A percentile compares a stretch with the other conserved stretches of the same genome.
These are phyloP conservation scores for Capronia epimyces DNA, from an alignment of 2,329 filamentous ascomycete species.

Conservation along the genomic window DNA sequence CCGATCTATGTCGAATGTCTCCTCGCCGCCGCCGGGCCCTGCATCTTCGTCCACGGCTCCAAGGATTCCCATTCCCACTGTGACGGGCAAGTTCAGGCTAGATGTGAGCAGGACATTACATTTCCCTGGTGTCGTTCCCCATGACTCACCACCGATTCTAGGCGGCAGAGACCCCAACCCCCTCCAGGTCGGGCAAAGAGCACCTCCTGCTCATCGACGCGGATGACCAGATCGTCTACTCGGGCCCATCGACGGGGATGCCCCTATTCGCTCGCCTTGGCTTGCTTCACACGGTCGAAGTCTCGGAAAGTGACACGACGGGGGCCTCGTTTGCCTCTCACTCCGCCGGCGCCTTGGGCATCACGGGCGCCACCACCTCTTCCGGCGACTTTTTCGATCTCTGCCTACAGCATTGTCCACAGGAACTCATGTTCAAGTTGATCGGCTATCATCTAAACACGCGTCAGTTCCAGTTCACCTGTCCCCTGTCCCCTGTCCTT, in stretches of 20 bases:
- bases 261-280: constrained; percentile 11
- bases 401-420: constrained; percentile 10
- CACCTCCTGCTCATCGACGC: constrained; percentile 14
- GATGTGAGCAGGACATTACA: constrained; percentile 1
- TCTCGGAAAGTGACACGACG: constrained; percentile 6
- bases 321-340: constrained; percentile 9
- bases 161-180: not conserved
- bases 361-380: constrained; percentile 8
- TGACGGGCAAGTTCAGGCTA: not conserved
- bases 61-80: not conserved
- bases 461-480: constrained; percentile 6
- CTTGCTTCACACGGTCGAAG: constrained; percentile 13
- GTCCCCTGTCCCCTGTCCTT: not conserved
- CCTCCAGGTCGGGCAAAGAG: constrained; percentile 6
- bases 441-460: constrained; percentile 10
- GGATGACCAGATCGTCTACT: constrained; percentile 13
- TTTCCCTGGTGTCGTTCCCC: not conserved
- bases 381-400: constrained; percentile 11
- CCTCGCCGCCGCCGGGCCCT: not conserved
- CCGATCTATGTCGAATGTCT: not conserved
- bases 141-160: not conserved
- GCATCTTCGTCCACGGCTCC: constrained; percentile 1
- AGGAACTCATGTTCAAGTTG: constrained; percentile 13
- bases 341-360: constrained; percentile 9
- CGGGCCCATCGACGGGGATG: constrained; percentile 11